Conservation (phyloP, 192 early-diverging fungal species). For the Coemansia sp. region DNA sequence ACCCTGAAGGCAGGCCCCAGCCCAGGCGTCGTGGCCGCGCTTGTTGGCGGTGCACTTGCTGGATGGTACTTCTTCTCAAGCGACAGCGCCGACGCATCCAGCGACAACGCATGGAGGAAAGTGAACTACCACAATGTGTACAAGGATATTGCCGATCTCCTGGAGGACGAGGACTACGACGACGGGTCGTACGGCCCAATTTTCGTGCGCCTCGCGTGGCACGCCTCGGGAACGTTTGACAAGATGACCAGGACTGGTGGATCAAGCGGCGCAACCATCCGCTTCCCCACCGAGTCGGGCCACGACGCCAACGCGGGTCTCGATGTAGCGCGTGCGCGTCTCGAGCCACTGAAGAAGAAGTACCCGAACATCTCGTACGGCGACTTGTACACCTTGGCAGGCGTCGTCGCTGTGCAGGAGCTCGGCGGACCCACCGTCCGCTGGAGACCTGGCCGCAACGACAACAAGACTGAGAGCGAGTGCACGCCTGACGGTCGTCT, state of each 20-base stretch:
- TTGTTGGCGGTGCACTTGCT: constrained; percentile 53
- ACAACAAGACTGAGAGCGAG: constrained; percentile 39
- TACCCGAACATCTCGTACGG: constrained; percentile 81
- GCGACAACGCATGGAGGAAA: constrained; percentile 50
- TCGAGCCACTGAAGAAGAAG: constrained; percentile 76
- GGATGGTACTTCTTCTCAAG: constrained; percentile 56
- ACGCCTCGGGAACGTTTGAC: constrained; percentile 79
- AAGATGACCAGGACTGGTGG: constrained; percentile 68
- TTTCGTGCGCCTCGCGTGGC: constrained; percentile 83
- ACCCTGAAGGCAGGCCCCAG: constrained; percentile 30
- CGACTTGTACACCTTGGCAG: constrained; percentile 81
- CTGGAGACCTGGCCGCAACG: constrained; percentile 71
- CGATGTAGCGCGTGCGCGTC: constrained; percentile 65
- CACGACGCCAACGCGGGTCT: constrained; percentile 80
- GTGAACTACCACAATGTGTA: constrained; percentile 72
- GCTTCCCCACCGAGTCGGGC: constrained; percentile 62
- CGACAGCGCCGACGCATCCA: constrained; percentile 6
- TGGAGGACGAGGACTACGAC: constrained; percentile 76
- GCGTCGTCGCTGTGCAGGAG: constrained; percentile 75
- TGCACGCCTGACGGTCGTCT: constrained; percentile 76
- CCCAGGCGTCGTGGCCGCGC: constrained; percentile 37
- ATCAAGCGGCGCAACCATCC: constrained; percentile 75
- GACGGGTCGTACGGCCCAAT: constrained; percentile 80
- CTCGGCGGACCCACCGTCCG: constrained; percentile 73
- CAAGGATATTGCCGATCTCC: constrained; percentile 73